Conservation (phyloP, 371 early-diverging fungal genomes). For the Rhizopus sp. region DNA sequence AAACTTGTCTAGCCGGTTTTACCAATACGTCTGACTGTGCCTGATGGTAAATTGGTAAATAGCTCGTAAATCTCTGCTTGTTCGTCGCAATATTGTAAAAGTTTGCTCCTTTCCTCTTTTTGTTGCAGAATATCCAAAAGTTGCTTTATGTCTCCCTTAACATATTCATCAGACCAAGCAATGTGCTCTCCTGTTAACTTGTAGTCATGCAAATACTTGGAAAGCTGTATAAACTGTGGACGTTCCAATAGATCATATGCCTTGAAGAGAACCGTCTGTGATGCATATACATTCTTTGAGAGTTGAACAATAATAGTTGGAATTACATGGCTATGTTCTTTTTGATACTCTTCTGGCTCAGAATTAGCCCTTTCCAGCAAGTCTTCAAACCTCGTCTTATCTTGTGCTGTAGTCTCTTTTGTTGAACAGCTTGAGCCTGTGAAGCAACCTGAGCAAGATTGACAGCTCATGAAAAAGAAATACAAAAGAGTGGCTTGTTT, state of each 20-base stretch:
- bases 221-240: slow-evolving; percentile 14
- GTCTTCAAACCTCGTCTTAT: slow-evolving; percentile 1
- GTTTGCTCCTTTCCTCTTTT: neutral
- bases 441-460: slow-evolving; percentile 5
- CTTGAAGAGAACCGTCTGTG: slow-evolving; percentile 24
- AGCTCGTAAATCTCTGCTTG: slow-evolving; percentile 28
- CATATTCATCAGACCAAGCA: slow-evolving; percentile 27
- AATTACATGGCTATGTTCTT: slow-evolving; percentile 28
- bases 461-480: neutral
- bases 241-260: slow-evolving; percentile 18
- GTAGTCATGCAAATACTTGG: slow-evolving; percentile 3
- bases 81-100: slow-evolving; percentile 24
- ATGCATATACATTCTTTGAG: slow-evolving; percentile 30
- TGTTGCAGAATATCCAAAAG: slow-evolving; percentile 2
- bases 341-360: neutral
- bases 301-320: slow-evolving; percentile 27
- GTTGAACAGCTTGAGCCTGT: neutral
- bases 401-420: neutral
- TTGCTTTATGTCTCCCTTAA: slow-evolving; percentile 7
- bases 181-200: slow-evolving; percentile 23
- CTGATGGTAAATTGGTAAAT: slow-evolving; percentile 16
- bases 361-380: neutral
- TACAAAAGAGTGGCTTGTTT: too few relatives aligned
- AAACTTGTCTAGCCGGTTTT: too few relatives aligned
- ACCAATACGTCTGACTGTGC: slow-evolving; percentile 18